Evolutionary conservation across 345 rosid genomes (phyloP).

Genomic region (Pistacia vera): DNA sequence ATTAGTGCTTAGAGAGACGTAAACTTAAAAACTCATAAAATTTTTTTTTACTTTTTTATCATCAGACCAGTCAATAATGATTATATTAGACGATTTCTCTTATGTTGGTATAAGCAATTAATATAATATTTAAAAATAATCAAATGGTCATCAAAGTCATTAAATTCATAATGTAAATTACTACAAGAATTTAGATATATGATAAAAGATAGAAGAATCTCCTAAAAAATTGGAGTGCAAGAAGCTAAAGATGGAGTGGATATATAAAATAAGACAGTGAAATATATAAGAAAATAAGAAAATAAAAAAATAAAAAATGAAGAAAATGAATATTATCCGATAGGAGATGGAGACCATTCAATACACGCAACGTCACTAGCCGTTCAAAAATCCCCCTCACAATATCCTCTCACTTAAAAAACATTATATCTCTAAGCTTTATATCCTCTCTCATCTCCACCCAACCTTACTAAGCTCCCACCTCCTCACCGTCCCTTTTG

Average conservation of each 20-base stretch:
- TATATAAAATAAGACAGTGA: not conserved
- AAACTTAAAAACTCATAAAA: no score
- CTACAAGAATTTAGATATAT: not conserved
- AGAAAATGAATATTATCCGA: conserved; percentile 3
- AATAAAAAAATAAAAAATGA: no score
- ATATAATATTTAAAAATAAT: no score
- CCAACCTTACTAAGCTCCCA: not conserved
- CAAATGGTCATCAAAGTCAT: no score
- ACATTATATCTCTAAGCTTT: not conserved
- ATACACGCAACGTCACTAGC: not conserved
- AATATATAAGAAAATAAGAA: not conserved
- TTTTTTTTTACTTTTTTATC: no score
- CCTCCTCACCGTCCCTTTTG: not conserved
- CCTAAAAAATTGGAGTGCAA: not conserved
- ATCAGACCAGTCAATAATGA: no score
- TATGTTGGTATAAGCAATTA: no score
- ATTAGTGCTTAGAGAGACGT: no score
- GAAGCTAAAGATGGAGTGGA: conserved; percentile 5
- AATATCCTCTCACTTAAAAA: not conserved
- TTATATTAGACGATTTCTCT: no score
- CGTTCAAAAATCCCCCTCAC: not conserved
- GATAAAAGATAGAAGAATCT: no score
- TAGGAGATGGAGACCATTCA: conserved; percentile 12
- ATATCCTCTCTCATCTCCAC: not conserved
- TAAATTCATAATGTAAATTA: no score